Percentiles rank a stretch among this genome's conserved stretches.
Conservation (phyloP, 1,139 yeast genomes). For the Tardiomyces digboiensis region DNA sequence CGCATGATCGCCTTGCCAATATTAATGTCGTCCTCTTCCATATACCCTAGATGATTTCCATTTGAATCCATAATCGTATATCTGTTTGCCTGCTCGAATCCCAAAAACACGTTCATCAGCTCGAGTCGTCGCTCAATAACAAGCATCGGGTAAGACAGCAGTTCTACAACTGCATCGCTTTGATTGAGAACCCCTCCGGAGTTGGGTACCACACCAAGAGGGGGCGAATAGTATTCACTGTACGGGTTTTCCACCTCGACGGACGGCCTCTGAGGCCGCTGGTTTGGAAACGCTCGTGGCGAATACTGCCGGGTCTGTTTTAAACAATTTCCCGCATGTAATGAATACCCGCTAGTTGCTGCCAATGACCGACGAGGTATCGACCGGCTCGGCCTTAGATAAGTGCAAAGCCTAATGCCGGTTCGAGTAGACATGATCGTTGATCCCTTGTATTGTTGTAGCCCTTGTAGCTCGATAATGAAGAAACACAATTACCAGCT, state of each 20-base stretch:
- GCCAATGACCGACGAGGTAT: too few relatives aligned
- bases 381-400: too few relatives aligned
- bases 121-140: slow-evolving; percentile 85
- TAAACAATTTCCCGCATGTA: too few relatives aligned
- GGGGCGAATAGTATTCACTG: background rate
- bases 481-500: too few relatives aligned
- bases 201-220: background rate
- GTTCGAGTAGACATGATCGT: too few relatives aligned
- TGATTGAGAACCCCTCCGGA: slow-evolving; percentile 31
- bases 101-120: slow-evolving; percentile 74
- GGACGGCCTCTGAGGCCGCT: background rate
- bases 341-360: too few relatives aligned
- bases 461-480: too few relatives aligned
- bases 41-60: slow-evolving; percentile 71
- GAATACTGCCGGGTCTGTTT: too few relatives aligned
- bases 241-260: background rate
- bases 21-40: slow-evolving; percentile 75
- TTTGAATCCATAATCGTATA: slow-evolving; percentile 61
- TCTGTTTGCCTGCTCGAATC: slow-evolving; percentile 84
- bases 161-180: slow-evolving; percentile 45
- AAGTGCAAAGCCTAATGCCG: too few relatives aligned
- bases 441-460: too few relatives aligned
- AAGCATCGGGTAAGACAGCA: slow-evolving; percentile 68
- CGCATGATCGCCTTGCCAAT: slow-evolving; percentile 60
- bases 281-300: background rate